Evolutionary conservation across 2,329 filamentous ascomycete genomes (phyloP).

Genomic region (Paraconiothyrium brasiliense): DNA sequence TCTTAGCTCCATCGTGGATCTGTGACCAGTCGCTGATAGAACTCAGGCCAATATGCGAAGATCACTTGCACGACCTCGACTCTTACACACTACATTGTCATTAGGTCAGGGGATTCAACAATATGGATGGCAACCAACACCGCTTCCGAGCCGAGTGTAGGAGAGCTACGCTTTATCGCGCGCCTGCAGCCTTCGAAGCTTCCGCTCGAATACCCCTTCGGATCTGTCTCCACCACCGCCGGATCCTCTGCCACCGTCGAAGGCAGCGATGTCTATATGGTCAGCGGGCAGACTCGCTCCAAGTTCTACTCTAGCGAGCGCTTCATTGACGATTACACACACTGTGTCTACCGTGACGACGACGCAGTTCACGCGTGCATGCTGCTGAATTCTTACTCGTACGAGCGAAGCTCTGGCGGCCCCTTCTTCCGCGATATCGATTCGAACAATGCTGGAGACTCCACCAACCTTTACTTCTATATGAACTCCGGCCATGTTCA

Average conservation of each 20-base stretch:
- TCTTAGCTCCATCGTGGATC: not conserved
- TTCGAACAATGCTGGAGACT: constrained; percentile 68
- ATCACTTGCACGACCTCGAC: constrained; percentile 68
- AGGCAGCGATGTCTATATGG: constrained; percentile 62
- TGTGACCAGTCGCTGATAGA: constrained; percentile 2
- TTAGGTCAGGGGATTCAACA: constrained; percentile 67
- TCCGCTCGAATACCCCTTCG: constrained; percentile 49
- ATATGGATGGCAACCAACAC: constrained; percentile 68
- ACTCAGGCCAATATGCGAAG: constrained; percentile 62
- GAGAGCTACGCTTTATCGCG: constrained; percentile 71
- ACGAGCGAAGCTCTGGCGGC: constrained; percentile 71
- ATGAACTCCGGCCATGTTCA: constrained; percentile 70
- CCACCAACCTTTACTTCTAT: constrained; percentile 71
- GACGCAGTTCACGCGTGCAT: constrained; percentile 68
- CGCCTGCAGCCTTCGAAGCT: constrained; percentile 61
- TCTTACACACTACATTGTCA: constrained; percentile 72
- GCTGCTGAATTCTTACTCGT: constrained; percentile 63
- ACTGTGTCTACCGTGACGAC: constrained; percentile 66
- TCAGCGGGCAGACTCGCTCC: constrained; percentile 70
- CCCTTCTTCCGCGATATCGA: constrained; percentile 72
- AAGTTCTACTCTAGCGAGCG: constrained; percentile 76
- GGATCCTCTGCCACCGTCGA: constrained; percentile 64
- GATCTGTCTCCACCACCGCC: constrained; percentile 63
- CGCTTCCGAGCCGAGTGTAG: constrained; percentile 54
- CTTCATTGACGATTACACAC: constrained; percentile 74